Percentiles rank a stretch among this genome's conserved stretches.
Evolutionary conservation across 1,139 yeast genomes (phyloP).

Genomic region (Hyphopichia wangnamkhiaoensis): DNA sequence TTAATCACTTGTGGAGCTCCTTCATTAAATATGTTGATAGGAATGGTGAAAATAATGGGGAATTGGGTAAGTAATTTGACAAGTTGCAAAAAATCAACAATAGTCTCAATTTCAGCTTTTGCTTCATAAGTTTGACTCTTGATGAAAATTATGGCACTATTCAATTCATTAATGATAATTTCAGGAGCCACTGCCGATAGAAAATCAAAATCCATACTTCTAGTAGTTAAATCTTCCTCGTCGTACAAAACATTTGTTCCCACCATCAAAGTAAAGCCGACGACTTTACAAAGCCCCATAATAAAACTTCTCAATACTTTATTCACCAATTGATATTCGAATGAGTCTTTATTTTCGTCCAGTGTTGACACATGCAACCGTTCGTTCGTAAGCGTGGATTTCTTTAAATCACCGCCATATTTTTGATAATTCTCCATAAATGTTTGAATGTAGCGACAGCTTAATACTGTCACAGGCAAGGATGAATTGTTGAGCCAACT

Average conservation of each 20-base stretch:
- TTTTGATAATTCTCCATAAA: slow-evolving; percentile 43
- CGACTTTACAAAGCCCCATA: slow-evolving; percentile 53
- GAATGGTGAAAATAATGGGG: slow-evolving; percentile 24
- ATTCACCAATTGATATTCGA: slow-evolving; percentile 38
- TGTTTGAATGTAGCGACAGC: slow-evolving; percentile 64
- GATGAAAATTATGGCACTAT: slow-evolving; percentile 23
- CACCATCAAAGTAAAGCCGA: slow-evolving; percentile 48
- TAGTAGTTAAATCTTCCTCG: slow-evolving; percentile 73
- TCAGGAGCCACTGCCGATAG: slow-evolving; percentile 26
- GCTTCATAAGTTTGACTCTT: slow-evolving; percentile 8
- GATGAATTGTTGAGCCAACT: slow-evolving; percentile 67
- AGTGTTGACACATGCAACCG: slow-evolving; percentile 11
- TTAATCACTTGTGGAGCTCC: slow-evolving; percentile 7
- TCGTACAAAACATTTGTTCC: slow-evolving; percentile 68
- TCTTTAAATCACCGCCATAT: slow-evolving; percentile 11
- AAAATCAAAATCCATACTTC: slow-evolving; percentile 54
- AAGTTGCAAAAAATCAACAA: slow-evolving; percentile 30
- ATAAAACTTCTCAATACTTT: slow-evolving; percentile 48
- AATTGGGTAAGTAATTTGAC: slow-evolving; percentile 27
- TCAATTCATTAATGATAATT: slow-evolving; percentile 23
- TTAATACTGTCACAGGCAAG: slow-evolving; percentile 61
- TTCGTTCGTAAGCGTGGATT: slow-evolving; percentile 22
- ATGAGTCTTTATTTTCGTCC: slow-evolving; percentile 8
- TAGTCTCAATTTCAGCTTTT: slow-evolving; percentile 11
- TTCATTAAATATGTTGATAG: slow-evolving; percentile 21